These are phyloP conservation scores for Eucalyptus sp. DNA, from an alignment of 345 rosid species.

Conservation along the genomic window DNA sequence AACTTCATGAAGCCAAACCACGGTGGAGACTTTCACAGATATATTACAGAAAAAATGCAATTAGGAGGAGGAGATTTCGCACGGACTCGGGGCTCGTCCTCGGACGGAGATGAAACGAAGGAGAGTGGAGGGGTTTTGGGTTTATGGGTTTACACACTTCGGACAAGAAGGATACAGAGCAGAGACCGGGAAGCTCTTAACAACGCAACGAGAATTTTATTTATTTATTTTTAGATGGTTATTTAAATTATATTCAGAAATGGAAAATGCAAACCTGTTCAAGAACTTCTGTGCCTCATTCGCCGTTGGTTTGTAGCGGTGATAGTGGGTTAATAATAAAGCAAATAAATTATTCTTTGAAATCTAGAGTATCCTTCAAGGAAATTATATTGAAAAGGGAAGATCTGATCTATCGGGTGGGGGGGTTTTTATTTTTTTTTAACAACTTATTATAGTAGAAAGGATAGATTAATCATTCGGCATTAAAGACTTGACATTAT, in stretches of 20 bases:
- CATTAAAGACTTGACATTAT: not conserved
- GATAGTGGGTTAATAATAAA: not conserved
- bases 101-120: not conserved
- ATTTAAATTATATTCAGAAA: not conserved
- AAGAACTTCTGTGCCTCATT: not conserved
- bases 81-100: not conserved
- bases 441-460: not conserved
- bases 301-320: not conserved
- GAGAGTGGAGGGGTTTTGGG: not conserved
- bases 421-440: not conserved
- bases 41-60: not conserved
- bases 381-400: not conserved
- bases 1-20: slow-evolving; percentile 29
- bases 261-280: not conserved
- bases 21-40: not conserved
- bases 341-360: not conserved
- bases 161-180: not conserved
- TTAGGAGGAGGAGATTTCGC: not conserved
- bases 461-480: not conserved
- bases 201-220: not conserved
- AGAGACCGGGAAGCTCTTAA: not conserved
- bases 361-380: not conserved
- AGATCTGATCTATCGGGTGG: not conserved
- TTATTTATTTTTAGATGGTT: not conserved
- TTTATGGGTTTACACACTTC: not conserved